Evolutionary conservation across 139 green algal genomes (phyloP), one percentile per base, ranked within the genome.

Genomic region (Pedinophyceae sp.): DNA sequence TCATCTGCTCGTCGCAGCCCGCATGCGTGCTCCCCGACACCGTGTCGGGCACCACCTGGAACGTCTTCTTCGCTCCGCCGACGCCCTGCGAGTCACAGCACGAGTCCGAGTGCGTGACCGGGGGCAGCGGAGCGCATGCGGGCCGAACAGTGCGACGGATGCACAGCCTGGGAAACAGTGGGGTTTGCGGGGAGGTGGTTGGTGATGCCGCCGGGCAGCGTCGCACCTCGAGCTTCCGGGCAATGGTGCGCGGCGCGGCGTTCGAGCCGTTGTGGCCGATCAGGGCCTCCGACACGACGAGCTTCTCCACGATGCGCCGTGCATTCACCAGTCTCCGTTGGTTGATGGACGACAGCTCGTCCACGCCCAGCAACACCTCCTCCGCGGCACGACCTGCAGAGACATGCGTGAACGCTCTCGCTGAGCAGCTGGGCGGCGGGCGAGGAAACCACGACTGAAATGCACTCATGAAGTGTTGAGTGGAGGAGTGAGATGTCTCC

Each of bases 261-360:
- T 43, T 13, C 10, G 34, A 7, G 34, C 34, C 10, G 34, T 43
- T 43, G 34, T 43, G 34, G 10, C 10, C 13, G 34, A 19, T 13
- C 34, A 43, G 34, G 34, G 13, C 34, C 34, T 43, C 41, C 28
- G 58, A 66, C 10, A 78, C 71, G 10, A 79, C 61, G 41, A 84
- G 62, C 59, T 81, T 84, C 23, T 63, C 40, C 1, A 64, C 75
- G 45, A 84, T 83, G 27, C 54, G 46, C 2, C 77, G 66, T n/a
- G 77, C 77, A 50, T 69, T 52, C 3, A 62, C 58, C 19, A 85
- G 57, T 24, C 61, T 57, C 24, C 63, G 46, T 52, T 84, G 71
- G 45, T 80, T 74, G 55, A 85, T 72, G n/a, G 65, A 76, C 55
- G 53, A 72, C 60, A 84, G 60, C 40, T 81, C 75, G 2, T 85